Conservation (phyloP, 805 yeast genomes). For the Wickerhamomyces kurtzmanii region DNA sequence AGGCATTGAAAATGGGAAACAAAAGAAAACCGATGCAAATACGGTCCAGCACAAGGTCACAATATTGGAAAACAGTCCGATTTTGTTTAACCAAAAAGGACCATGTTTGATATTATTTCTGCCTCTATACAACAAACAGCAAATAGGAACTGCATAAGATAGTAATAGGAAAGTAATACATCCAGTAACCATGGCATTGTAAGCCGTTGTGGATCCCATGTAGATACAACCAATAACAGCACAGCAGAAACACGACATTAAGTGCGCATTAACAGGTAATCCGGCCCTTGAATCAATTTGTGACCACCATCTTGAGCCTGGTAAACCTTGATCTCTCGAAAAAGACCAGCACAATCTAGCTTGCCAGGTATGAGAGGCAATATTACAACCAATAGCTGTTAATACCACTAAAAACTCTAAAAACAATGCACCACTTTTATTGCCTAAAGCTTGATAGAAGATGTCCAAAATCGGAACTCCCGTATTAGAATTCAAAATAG, state of each 20-base stretch:
- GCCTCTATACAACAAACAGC: conserved; percentile 36
- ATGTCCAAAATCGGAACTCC: conserved; percentile 59
- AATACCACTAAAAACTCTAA: conserved; percentile 37
- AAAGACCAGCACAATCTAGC: conserved; percentile 62
- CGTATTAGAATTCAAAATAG: conserved; percentile 34
- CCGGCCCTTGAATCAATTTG: conserved; percentile 34
- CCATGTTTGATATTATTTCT: conserved; percentile 48
- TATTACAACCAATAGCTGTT: conserved; percentile 49
- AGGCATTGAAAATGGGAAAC: conserved; percentile 57
- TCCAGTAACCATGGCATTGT: conserved; percentile 53
- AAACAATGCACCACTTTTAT: conserved; percentile 43
- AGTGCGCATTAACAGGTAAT: conserved; percentile 51
- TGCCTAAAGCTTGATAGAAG: conserved; percentile 44
- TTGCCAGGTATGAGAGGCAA: conserved; percentile 60
- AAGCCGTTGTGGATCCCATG: conserved; percentile 59
- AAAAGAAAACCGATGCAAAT: conserved; percentile 51
- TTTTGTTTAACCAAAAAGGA: conserved; percentile 55
- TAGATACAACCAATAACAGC: conserved; percentile 52
- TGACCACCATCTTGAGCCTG: conserved; percentile 41
- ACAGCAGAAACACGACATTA: conserved; percentile 41
- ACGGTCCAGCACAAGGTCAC: conserved; percentile 47
- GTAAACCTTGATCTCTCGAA: conserved; percentile 55
- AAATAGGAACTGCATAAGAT: conserved; percentile 47
- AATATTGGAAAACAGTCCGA: conserved; percentile 41
- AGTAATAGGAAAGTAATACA: conserved; percentile 49